Conservation (phyloP, 1,139 yeast genomes). For the Lodderomyces jiufengensis region DNA sequence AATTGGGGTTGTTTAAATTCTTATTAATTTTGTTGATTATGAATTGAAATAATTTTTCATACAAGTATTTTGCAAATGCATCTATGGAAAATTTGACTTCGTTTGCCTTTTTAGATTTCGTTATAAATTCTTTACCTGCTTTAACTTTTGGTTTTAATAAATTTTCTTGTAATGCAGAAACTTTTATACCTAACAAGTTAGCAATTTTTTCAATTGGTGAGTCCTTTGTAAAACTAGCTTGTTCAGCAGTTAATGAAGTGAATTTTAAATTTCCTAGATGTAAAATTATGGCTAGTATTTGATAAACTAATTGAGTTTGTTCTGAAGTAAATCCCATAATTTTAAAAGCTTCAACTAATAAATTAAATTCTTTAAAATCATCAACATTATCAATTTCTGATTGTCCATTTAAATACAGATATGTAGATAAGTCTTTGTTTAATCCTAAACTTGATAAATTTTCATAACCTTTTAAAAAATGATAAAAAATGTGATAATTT, state of each 20-base stretch:
- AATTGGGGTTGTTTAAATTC: constrained; percentile 44
- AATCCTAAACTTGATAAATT: constrained; percentile 49
- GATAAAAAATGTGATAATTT: constrained; percentile 92
- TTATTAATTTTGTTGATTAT: constrained; percentile 75
- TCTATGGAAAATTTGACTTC: constrained; percentile 84
- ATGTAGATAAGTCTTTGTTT: constrained; percentile 41
- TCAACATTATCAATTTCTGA: constrained; percentile 62
- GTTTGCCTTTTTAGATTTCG: constrained; percentile 71
- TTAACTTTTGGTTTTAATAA: constrained; percentile 79
- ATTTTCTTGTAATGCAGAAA: constrained; percentile 50
- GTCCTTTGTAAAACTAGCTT: constrained; percentile 62
- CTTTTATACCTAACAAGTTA: constrained; percentile 61
- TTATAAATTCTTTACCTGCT: constrained; percentile 86
- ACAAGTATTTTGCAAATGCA: constrained; percentile 82
- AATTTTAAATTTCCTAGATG: constrained; percentile 85
- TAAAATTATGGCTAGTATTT: constrained; percentile 69
- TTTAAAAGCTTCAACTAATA: constrained; percentile 61
- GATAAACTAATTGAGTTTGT: constrained; percentile 60
- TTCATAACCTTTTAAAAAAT: constrained; percentile 68
- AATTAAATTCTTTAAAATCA: constrained; percentile 65
- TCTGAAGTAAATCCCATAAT: constrained; percentile 64
- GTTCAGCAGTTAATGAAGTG: constrained; percentile 69
- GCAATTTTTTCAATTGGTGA: constrained; percentile 57
- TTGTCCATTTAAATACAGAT: constrained; percentile 56
- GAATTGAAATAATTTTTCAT: constrained; percentile 78